Base-by-base conservation (phyloP, 1,284 basidiomycete species). In the Chiua sp. region DNA sequence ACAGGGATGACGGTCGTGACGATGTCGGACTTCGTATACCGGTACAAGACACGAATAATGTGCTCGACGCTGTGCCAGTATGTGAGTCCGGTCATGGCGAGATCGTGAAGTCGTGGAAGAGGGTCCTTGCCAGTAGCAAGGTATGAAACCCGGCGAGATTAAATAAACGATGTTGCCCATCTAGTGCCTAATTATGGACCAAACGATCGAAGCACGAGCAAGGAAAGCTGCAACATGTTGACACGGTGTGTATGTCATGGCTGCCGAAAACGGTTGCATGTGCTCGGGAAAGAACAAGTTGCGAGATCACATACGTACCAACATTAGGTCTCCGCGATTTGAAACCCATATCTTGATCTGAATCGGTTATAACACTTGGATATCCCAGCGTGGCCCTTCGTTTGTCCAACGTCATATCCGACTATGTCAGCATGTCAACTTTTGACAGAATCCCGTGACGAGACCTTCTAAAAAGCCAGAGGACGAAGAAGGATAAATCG, bases 11-110 rank as follows among this genome's bases (percentile, higher is more conserved):
- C 48, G 10, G 72, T 77, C 12, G 78, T 80, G 57, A 72, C 65
- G 53, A 79, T 67, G 59, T 81, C 80, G 3, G 77, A 71, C 61
- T 77, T 76, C 22, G 76, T 77, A 68, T 79, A 81, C 52, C 76
- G 63, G 59, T 73, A 67, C n/a, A 69, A 63, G 23, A 74, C 57
- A 42, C 59, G 59, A 53, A 54, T 18, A 13, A 59, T 51, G 44
- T 59, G 60, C 20, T 49, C 46, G 22, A 61, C 32, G 53, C 23
- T 56, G 22, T 62, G 62, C 65, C 52, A 62, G 62, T 30, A 59
- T 47, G 47, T 51, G 49, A 62, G 53, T 55, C 37, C 47, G 44
- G 55, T 63, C 72, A 72, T 73, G 56, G 42, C 37, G 49, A 4
- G 50, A 55, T 73, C 63, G 71, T 72, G 59, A 66, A 42, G 35